phyloP scores from a whole-genome alignment of 2,329 filamentous ascomycete genomes.

The Fonsecaea erecta region DNA sequence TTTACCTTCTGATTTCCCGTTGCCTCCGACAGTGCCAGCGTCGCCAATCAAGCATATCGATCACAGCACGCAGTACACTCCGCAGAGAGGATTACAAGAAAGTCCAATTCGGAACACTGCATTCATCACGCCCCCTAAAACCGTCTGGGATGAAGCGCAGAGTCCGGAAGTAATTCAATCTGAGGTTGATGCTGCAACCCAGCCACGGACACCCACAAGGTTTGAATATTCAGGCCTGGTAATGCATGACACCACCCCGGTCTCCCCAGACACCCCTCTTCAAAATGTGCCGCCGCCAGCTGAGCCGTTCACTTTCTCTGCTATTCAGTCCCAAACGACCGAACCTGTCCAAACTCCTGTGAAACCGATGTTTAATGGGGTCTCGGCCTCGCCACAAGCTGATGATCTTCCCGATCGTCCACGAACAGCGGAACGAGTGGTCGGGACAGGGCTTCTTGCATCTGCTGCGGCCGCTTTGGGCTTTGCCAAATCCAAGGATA shows the following conservation, averaged over 20 bases:
- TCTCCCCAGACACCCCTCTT: constrained; percentile 27
- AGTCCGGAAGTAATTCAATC: constrained; percentile 48
- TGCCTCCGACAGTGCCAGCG: constrained; percentile 35
- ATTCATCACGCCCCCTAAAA: constrained; percentile 48
- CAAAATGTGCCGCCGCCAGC: constrained; percentile 17
- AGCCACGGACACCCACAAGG: constrained; percentile 27
- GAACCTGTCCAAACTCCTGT: constrained; percentile 38
- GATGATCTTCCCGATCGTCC: constrained; percentile 39
- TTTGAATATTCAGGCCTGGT: constrained; percentile 42
- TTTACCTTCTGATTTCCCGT: constrained; percentile 34
- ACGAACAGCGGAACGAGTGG: constrained; percentile 44
- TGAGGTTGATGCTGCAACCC: neutral
- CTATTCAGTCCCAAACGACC: constrained; percentile 41
- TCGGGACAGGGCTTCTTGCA: constrained; percentile 34
- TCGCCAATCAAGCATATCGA: constrained; percentile 43
- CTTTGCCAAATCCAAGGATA: constrained; percentile 34
- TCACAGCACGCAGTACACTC: constrained; percentile 51
- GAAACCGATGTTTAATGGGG: constrained; percentile 41
- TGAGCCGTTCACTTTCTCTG: constrained; percentile 41
- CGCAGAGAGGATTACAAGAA: constrained; percentile 43
- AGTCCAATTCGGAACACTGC: constrained; percentile 39
- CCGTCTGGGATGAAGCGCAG: constrained; percentile 46
- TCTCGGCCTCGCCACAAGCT: constrained; percentile 38
- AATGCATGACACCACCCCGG: constrained; percentile 34
- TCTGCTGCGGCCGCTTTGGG: constrained; percentile 34